Percentiles rank a stretch among this genome's conserved stretches.
Conservation (phyloP, 2,329 filamentous ascomycete species). For the Claviceps maximensis region DNA sequence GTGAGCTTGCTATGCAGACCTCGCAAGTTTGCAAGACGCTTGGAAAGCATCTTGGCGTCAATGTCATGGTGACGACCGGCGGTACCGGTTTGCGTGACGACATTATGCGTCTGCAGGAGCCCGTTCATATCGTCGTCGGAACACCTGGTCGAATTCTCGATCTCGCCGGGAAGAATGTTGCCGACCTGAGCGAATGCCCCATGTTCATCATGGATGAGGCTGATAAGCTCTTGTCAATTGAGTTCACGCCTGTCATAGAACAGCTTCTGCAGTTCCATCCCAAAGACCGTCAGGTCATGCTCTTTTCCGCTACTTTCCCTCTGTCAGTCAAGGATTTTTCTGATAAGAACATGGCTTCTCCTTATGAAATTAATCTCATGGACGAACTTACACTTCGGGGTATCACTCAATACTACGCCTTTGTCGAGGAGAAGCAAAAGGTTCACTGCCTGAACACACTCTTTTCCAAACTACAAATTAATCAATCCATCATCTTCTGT, state of each 20-base stretch:
- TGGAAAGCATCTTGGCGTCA: constrained; percentile 91
- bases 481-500: constrained; percentile 99
- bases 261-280: constrained; percentile 91
- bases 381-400: constrained; percentile 94
- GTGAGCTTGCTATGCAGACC: constrained; percentile 94
- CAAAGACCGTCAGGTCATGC: constrained; percentile 96
- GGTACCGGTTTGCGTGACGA: constrained; percentile 92
- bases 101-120: constrained; percentile 85
- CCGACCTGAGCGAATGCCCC: constrained; percentile 87
- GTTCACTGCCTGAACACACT: constrained; percentile 98
- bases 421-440: constrained; percentile 98
- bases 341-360: constrained; percentile 92
- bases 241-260: constrained; percentile 96
- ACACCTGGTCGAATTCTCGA: constrained; percentile 94
- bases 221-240: constrained; percentile 89
- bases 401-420: constrained; percentile 98
- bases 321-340: constrained; percentile 95
- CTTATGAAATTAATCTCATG: constrained; percentile 99
- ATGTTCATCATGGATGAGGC: constrained; percentile 99
- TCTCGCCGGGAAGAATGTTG: constrained; percentile 89
- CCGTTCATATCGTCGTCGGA: constrained; percentile 94
- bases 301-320: constrained; percentile 96
- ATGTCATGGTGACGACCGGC: constrained; percentile 98
- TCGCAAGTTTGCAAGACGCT: constrained; percentile 98
- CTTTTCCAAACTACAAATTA: constrained; percentile 98